Base-by-base conservation (phyloP, 495 filamentous ascomycete genomes). In the Xylaria flabelliformis region DNA sequence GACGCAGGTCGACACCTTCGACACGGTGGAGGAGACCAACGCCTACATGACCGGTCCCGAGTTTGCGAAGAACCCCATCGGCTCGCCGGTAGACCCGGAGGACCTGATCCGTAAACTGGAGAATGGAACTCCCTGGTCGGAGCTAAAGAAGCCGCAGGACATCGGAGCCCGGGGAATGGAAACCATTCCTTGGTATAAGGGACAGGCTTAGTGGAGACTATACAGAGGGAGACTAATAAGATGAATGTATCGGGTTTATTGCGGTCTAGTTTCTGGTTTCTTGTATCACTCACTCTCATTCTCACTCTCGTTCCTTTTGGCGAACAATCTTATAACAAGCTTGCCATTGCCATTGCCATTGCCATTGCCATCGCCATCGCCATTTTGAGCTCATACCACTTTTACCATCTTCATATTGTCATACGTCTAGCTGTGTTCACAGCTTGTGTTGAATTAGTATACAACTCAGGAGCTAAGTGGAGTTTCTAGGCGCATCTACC, bases 1-100 rank as follows among this genome's bases (percentile, higher is more conserved):
- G 74, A 82, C 79, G 7, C 84, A 87, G 74, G 82, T 84, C 3
- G 83, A 86, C 66, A 81, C 79, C 48, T 83, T 85, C 58, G 79
- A 81, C 26, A 79, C 77, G 4, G 67, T 75, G 5, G 83, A 84
- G 36, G 79, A 80, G 51, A 73, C 80, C 6, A 82, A 73, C 1
- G 76, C 72, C 24, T 85, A 76, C 50, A 79, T 86, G 71, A 70
- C 51, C 32, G 55, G 69, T 6, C 62, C 72, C 39, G 65, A 72
- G 29, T 64, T 80, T 26, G 36, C 7, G 3, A 61, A 78, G 62
- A 84, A 84, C 64, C 81, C 82, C 9, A 72, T 80, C 65, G 82
- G 82, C 4, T 75, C 72, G 2, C 80, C 84, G 51, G 77, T 82
- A 59, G 79, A 82, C 44, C 78, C 80, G 48, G 81, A 84, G 41